These are phyloP conservation scores for Boletus holoroseus DNA, from an alignment of 1,284 basidiomycete genomes.

Conservation along the genomic window DNA sequence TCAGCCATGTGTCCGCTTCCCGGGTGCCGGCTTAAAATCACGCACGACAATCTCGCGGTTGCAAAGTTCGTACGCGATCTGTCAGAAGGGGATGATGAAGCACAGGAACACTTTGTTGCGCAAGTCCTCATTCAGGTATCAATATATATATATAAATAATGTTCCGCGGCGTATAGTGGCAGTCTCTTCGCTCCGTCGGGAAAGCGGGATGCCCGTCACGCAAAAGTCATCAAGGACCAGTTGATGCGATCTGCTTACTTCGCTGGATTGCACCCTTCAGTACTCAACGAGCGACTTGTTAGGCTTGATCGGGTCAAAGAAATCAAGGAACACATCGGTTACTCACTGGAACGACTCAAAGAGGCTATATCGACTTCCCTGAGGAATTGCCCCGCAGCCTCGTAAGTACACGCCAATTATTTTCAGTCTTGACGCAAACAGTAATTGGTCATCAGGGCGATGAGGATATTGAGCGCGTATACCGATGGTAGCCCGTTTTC, in stretches of 20 bases:
- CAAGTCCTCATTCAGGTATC: slow-evolving; percentile 11
- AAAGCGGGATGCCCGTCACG: slow-evolving; percentile 23
- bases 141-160: background rate
- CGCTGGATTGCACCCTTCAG: slow-evolving; percentile 3
- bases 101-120: slow-evolving; percentile 19
- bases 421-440: background rate
- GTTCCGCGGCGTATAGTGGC: slow-evolving; percentile 21
- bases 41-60: slow-evolving; percentile 31
- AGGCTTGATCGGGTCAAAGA: slow-evolving; percentile 25
- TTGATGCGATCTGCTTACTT: slow-evolving; percentile 26
- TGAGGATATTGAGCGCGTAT: slow-evolving; percentile 34
- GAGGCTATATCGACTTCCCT: slow-evolving; percentile 19
- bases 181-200: slow-evolving; percentile 28
- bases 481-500: slow-evolving; percentile 36
- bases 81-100: slow-evolving; percentile 16
- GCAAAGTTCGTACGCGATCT: slow-evolving; percentile 36
- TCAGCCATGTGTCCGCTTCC: slow-evolving; percentile 25
- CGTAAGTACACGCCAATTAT: slow-evolving; percentile 30
- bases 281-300: slow-evolving; percentile 18
- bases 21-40: slow-evolving; percentile 32
- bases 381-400: slow-evolving; percentile 28
- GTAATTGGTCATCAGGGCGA: slow-evolving; percentile 10
- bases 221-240: slow-evolving; percentile 24
- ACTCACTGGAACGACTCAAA: slow-evolving; percentile 22
- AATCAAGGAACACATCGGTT: slow-evolving; percentile 28